Conservation (phyloP, 2,329 filamentous ascomycete genomes). For the Cercospora sp. region DNA sequence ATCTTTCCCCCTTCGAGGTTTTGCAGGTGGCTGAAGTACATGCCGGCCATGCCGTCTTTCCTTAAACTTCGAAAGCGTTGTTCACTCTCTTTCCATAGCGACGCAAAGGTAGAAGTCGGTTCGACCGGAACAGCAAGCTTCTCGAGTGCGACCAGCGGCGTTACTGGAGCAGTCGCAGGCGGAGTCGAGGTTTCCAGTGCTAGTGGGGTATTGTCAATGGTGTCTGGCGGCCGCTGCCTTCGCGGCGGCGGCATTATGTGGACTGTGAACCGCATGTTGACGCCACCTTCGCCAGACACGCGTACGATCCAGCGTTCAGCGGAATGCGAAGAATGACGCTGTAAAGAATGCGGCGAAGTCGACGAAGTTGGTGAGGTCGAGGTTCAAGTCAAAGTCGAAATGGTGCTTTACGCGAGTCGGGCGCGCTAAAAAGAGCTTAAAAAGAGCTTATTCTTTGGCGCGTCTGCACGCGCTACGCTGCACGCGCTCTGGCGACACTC, state of each 20-base stretch:
- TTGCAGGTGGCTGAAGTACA: conserved; percentile 13
- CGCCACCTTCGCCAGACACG: not conserved
- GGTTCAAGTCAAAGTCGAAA: not conserved
- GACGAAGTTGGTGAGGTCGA: not conserved
- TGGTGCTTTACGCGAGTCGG: not conserved
- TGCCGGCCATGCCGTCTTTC: conserved; percentile 7
- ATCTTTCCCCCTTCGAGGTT: conserved; percentile 7
- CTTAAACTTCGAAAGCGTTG: not conserved
- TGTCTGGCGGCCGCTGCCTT: conserved; percentile 7
- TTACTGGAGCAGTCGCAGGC: not conserved
- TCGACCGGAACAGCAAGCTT: conserved; percentile 7
- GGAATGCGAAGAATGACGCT: not conserved
- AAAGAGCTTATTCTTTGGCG: not conserved
- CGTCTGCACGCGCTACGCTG: not conserved
- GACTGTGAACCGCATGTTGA: conserved; percentile 13
- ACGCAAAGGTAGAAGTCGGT: not conserved
- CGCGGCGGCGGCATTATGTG: conserved; percentile 9
- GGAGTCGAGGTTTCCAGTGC: not conserved
- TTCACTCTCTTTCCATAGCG: conserved; percentile 9
- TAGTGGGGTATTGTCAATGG: not conserved
- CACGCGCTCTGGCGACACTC: not conserved
- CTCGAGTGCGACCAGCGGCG: not conserved
- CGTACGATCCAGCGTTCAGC: not conserved
- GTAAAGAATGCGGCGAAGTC: not conserved
- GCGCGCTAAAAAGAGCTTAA: not conserved